Conservation (phyloP, 2,329 filamentous ascomycete species). For the Mariannaea sp. region DNA sequence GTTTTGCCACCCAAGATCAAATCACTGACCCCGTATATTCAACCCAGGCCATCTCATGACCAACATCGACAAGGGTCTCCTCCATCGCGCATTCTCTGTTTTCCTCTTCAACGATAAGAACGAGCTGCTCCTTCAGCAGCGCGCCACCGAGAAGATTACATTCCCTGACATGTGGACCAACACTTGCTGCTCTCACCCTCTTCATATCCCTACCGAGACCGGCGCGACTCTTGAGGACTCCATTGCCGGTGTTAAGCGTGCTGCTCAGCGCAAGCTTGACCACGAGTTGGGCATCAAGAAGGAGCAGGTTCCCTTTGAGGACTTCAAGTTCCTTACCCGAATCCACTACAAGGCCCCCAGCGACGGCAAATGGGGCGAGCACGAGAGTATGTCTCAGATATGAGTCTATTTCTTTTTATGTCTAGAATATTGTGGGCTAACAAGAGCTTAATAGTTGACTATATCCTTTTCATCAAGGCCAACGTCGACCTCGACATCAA, state of each 20-base stretch:
- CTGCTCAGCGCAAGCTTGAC: constrained; percentile 89
- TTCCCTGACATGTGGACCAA: constrained; percentile 99
- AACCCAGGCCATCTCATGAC: constrained; percentile 92
- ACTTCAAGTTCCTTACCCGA: constrained; percentile 91
- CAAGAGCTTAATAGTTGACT: constrained; percentile 72
- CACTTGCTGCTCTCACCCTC: constrained; percentile 97
- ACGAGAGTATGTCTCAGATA: constrained; percentile 74
- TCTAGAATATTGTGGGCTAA: constrained; percentile 14
- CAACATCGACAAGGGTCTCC: constrained; percentile 94
- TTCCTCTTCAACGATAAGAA: constrained; percentile 97
- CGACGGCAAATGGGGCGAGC: constrained; percentile 98
- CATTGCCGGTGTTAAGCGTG: constrained; percentile 84
- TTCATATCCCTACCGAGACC: constrained; percentile 90
- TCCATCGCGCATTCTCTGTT: constrained; percentile 96
- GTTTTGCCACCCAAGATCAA: not conserved
- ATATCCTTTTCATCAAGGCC: constrained; percentile 97
- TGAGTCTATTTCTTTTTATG: not conserved
- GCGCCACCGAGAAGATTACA: constrained; percentile 95
- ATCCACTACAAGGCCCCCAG: constrained; percentile 99
- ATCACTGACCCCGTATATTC: constrained; percentile 22
- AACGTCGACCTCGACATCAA: constrained; percentile 84
- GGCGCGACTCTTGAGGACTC: constrained; percentile 80
- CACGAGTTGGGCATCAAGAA: constrained; percentile 93
- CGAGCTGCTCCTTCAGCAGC: constrained; percentile 91
- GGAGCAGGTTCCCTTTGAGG: constrained; percentile 85